Evolutionary conservation across 2,329 filamentous ascomycete genomes (phyloP).

Genomic region (Cladosporium halotolerans): DNA sequence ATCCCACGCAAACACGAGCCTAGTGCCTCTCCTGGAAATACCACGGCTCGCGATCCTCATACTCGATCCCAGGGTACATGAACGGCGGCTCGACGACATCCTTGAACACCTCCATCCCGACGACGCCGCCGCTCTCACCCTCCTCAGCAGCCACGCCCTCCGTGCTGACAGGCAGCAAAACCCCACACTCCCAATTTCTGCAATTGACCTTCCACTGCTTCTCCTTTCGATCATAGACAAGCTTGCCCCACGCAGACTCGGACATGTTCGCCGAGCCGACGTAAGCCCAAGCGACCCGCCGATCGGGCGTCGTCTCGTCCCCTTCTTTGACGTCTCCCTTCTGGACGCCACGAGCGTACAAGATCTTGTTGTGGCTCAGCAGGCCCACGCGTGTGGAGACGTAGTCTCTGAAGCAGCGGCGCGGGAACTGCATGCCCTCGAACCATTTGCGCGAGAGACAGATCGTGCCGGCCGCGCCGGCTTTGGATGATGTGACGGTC

Average conservation of each 20-base stretch:
- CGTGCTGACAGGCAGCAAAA: constrained; percentile 58
- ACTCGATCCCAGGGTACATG: constrained; percentile 50
- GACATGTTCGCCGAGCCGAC: constrained; percentile 88
- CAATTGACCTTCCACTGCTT: constrained; percentile 70
- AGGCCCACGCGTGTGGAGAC: constrained; percentile 63
- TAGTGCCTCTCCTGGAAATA: constrained; percentile 29
- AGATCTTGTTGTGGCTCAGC: constrained; percentile 77
- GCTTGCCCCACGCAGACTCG: constrained; percentile 85
- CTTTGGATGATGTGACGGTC: constrained; percentile 43
- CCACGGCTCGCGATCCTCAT: constrained; percentile 42
- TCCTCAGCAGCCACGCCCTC: neutral
- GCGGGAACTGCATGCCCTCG: constrained; percentile 62
- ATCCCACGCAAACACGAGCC: neutral
- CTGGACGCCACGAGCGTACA: constrained; percentile 33
- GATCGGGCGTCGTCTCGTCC: neutral
- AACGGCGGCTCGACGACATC: constrained; percentile 59
- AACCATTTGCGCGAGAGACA: constrained; percentile 72
- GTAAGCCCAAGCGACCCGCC: constrained; percentile 65
- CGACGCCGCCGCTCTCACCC: constrained; percentile 10
- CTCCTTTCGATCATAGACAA: constrained; percentile 62
- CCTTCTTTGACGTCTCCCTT: constrained; percentile 2
- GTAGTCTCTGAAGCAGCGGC: constrained; percentile 66
- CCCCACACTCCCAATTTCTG: constrained; percentile 94
- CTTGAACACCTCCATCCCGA: constrained; percentile 47
- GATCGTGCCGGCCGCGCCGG: constrained; percentile 66